Evolutionary conservation across 192 early-diverging fungal species (phyloP), one percentile per base, ranked within the genome.

Genomic region (Lobosporangium transversale): DNA sequence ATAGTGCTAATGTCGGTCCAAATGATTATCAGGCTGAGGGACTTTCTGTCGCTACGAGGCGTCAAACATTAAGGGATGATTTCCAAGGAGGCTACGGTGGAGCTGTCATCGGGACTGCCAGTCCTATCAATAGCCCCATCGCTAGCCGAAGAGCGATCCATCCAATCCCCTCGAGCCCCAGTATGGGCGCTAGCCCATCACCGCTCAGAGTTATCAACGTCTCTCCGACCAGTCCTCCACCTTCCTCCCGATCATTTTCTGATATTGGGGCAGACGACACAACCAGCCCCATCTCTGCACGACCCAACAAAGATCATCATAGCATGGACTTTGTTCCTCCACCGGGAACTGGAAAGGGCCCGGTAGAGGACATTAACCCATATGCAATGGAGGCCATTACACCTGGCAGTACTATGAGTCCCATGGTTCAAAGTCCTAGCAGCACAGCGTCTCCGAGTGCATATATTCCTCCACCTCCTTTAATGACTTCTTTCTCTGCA

Each of bases 1-100:
- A 5, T 12, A n/a, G n/a, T n/a, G n/a, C n/a, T n/a, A n/a, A n/a
- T n/a, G n/a, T n/a, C n/a, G n/a, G n/a, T n/a, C n/a, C n/a, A n/a
- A 59, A 21, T 27, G 59, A 76, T 21, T 76, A 57, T 29, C 73
- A 76, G 30, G 65, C 40, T 7, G 73, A 76, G 5, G 73, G 73
- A 20, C 44, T 67, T 1, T 62, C 73, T 0, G 44, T 67, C 4
- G 73, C 73, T 1, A 62, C 73, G 0, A 26, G 73, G 21, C 63
- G 73, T 11, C 73, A 76, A 24, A 76, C 73, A 23, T 24, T 75
- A 50, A 59, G 58, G 18, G 71, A 75, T 21, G 63, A 75, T 24
- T 75, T 66, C 42, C 73, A 76, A 30, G 64, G 73, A 30, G 65
- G 59, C 17, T 76, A 67, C 52, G 73, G 73, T 12, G 64, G 65